These are phyloP conservation scores for Akebia trifoliata DNA, from an alignment of 164 flowering plant species.

Conservation along the genomic window DNA sequence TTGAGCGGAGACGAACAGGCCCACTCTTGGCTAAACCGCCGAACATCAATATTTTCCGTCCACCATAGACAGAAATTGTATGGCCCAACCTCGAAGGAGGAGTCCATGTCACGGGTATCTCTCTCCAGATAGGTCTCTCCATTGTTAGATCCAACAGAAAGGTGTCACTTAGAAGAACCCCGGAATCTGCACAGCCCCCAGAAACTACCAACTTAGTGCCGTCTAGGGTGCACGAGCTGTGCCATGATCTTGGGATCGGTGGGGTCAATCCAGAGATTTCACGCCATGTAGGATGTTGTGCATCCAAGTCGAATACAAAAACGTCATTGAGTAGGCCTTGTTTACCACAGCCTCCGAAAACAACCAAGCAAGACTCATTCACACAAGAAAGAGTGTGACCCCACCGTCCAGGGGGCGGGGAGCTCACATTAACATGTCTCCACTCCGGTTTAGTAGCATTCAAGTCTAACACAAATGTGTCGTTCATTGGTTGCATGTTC, in stretches of 20 bases:
- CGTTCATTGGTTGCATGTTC: slow-evolving; percentile 97
- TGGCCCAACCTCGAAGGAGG: slow-evolving; percentile 91
- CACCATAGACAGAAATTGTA: slow-evolving; percentile 81
- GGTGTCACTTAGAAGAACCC: slow-evolving; percentile 87
- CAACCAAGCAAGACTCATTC: slow-evolving; percentile 76
- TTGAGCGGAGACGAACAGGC: slow-evolving; percentile 76
- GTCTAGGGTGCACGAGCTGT: slow-evolving; percentile 94
- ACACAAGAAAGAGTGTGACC: slow-evolving; percentile 89
- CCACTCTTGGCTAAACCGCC: slow-evolving; percentile 94
- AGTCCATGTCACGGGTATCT: slow-evolving; percentile 83
- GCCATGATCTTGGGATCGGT: slow-evolving; percentile 96
- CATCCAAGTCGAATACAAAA: slow-evolving; percentile 80
- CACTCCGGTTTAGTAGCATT: slow-evolving; percentile 76
- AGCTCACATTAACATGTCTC: slow-evolving; percentile 79
- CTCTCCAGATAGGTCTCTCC: slow-evolving; percentile 90
- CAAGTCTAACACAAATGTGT: slow-evolving; percentile 81
- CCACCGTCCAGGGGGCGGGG: slow-evolving; percentile 96
- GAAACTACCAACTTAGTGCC: slow-evolving; percentile 86
- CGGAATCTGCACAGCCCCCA: slow-evolving; percentile 95
- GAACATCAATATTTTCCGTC: slow-evolving; percentile 85
- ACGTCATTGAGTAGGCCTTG: slow-evolving; percentile 90
- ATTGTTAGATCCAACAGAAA: slow-evolving; percentile 78
- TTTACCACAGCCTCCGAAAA: slow-evolving; percentile 89
- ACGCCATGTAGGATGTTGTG: slow-evolving; percentile 84
- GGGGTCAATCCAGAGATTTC: slow-evolving; percentile 86